These are phyloP conservation scores for Podaxis sp. DNA, from an alignment of 768 basidiomycete genomes.

Conservation along the genomic window DNA sequence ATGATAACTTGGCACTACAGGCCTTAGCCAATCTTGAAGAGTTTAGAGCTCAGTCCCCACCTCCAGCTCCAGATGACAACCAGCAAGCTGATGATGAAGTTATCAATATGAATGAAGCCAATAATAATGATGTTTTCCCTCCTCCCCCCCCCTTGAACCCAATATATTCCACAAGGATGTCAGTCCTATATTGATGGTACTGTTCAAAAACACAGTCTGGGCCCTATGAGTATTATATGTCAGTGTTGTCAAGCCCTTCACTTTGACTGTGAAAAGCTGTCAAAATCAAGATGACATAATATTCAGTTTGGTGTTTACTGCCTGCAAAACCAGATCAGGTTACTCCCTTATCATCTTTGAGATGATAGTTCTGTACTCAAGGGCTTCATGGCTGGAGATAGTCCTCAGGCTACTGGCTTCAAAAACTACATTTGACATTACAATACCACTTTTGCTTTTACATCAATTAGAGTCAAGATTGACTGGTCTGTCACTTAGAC, in stretches of 20 bases:
- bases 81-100: too few species aligned
- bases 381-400: background rate
- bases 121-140: background rate
- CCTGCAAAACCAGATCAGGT: background rate
- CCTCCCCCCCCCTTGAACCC: background rate
- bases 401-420: background rate
- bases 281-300: background rate
- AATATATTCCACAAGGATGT: background rate
- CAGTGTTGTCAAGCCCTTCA: background rate
- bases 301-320: background rate
- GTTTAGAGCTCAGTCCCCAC: background rate
- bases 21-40: background rate
- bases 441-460: background rate
- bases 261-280: background rate
- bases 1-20: background rate
- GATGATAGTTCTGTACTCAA: background rate
- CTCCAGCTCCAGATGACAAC: background rate
- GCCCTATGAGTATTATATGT: background rate
- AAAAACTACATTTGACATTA: background rate
- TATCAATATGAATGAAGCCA: background rate
- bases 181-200: background rate
- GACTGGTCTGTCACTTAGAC: background rate
- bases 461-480: background rate
- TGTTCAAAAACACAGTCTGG: background rate
- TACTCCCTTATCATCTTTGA: background rate